Base-by-base conservation (phyloP, 257 asterid genomes). In the Solanum bulbocastanum region DNA sequence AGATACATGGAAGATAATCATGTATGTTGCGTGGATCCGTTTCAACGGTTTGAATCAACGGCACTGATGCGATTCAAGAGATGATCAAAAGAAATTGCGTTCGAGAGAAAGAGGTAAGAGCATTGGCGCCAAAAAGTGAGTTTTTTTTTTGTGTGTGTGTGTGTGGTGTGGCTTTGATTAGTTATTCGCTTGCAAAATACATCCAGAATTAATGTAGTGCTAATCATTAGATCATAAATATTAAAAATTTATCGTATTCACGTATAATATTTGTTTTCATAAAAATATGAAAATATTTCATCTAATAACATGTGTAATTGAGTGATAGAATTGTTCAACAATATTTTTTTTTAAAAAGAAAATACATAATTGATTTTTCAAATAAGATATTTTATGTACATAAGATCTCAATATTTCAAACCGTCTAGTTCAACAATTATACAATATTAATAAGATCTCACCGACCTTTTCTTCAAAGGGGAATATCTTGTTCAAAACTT, bases 21-120 rank as follows among this genome's bases (percentile, higher is more conserved):
- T 23, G 60, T 35, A 10, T 3, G 20, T 12, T 66, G 58, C 42
- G 30, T 72, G 74, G 73, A 52, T 49, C 87, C 87, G 49, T 89
- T 89, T 89, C 90, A 68, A 60, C 88, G 65, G 32, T 87, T 87
- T 66, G 90, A 89, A 86, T 87, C 66, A 36, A 69, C 88, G 30
- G 85, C 85, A 27, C 49, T 74, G 86, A 89, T 87, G 85, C 79
- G 37, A 82, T 87, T 87, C 87, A 85, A 76, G 52, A 60, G 56
- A 62, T 87, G 91, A 89, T 36, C 49, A 35, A 46, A 79, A 79
- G 40, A 79, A 27, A 37, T 10, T 35, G 46, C 30, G 16, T 22
- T 36, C 13, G 83, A 75, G 83, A 35, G 49, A 20, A 78, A n/a
- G n/a, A 25, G 83, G 8, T 14, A 76, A 40, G 36, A 39, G 83